Percentiles rank a stretch among this genome's conserved stretches.
Conservation (phyloP, 2,329 filamentous ascomycete genomes). For the Monilinia laxa region DNA sequence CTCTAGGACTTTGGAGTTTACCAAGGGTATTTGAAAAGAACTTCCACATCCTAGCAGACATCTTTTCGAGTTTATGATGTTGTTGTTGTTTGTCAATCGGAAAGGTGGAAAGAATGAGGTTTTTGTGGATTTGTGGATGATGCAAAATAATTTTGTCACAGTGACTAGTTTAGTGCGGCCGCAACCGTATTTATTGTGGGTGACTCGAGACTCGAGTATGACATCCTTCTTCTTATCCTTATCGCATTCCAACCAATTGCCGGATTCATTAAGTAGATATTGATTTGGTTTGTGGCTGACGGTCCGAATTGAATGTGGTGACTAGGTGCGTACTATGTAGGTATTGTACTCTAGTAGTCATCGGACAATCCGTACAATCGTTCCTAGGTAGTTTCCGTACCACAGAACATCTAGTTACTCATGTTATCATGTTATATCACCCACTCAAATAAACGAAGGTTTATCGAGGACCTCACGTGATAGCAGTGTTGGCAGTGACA, state of each 20-base stretch:
- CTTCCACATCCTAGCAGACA: constrained; percentile 12
- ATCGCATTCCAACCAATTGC: background rate
- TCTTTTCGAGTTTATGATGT: background rate
- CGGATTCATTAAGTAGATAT: no score
- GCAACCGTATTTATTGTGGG: background rate
- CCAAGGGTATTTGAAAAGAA: constrained; percentile 5
- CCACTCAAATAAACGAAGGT: no score
- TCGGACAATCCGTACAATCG: no score
- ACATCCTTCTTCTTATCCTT: background rate
- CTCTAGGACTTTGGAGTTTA: constrained; percentile 7
- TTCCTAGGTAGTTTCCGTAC: no score
- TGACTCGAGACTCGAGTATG: background rate
- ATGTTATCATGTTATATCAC: no score
- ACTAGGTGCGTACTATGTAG: no score
- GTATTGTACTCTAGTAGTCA: no score
- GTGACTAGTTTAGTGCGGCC: constrained; percentile 19
- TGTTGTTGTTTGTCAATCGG: background rate
- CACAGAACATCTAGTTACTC: no score
- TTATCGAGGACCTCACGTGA: background rate
- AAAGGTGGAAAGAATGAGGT: background rate
- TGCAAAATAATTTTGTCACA: constrained; percentile 19
- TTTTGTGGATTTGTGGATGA: constrained; percentile 6
- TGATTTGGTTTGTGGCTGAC: no score
- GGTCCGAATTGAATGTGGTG: no score
- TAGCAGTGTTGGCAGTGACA: background rate